Evolutionary conservation across 1,284 basidiomycete species (phyloP), one percentile per base, ranked within the genome.

Genomic region (Ustilago loliicola): DNA sequence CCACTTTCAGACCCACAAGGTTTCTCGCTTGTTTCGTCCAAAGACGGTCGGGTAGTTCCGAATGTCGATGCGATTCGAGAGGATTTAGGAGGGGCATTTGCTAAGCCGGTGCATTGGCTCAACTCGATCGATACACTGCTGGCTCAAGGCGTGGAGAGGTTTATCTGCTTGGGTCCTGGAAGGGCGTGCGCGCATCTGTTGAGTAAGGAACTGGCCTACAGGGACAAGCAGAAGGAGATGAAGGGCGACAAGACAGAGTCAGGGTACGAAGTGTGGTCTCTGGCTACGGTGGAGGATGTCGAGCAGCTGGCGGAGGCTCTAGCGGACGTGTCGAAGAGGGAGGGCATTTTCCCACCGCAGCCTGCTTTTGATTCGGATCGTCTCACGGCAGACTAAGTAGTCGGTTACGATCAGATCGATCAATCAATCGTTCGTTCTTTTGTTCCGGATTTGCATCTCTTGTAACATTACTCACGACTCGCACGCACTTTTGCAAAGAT

Each of bases 131-230:
- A 81, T 21, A 79, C 73, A n/a, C 53, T 85, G 34, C 54, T 84
- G 19, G 72, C 71, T 11, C 69, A 82, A 42, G 83, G 81, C 3
- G 82, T 85, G 17, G 74, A 79, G 50, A 58, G 84, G 34, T 86
- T 86, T 36, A 70, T 86, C 29, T 86, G 85, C 57, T 53, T 86
- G 15, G 85, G 85, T 1, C 85, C 84, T 0, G 84, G 84, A 1
- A 66, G 83, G 3, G 83, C 84, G 13, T 82, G 82, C 36, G 85
- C 84, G 1, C 83, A 86, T 60, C 69, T 85, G 65, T 66, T 86
- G 15, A 82, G 81, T 54, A 83, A 83, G 42, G 85, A 86, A 61
- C 72, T 85, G 17, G 83, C 83, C 10, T 76, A 79, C 61, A 64
- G 70, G 48, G 81, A 80, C 40, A 67, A 52, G 45, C 63, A 70